These are phyloP conservation scores for Prinsepia uniflora DNA, from an alignment of 306 rosid genomes.

Conservation along the genomic window DNA sequence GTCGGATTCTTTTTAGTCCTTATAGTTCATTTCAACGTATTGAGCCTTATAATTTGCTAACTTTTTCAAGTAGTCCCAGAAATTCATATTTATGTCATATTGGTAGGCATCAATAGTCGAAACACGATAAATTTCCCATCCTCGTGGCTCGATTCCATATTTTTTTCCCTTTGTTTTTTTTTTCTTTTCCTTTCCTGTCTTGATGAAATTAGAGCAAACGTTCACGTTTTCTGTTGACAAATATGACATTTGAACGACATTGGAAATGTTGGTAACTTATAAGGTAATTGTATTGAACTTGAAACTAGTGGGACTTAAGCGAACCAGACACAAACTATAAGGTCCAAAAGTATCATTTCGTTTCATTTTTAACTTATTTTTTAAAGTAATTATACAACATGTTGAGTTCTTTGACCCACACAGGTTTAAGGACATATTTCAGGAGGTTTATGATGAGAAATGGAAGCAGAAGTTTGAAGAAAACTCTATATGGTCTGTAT, in stretches of 20 bases:
- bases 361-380: neutral
- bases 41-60: neutral
- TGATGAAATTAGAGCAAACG: neutral
- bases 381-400: slow-evolving; percentile 14
- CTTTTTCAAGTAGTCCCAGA: neutral
- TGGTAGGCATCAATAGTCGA: neutral
- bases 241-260: neutral
- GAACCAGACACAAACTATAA: neutral
- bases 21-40: too few species aligned
- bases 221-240: neutral
- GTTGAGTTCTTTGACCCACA: slow-evolving; percentile 21
- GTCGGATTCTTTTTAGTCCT: neutral
- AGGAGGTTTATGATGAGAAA: slow-evolving; percentile 79
- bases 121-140: neutral
- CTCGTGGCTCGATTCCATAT: neutral
- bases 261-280: neutral
- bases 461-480: slow-evolving; percentile 89
- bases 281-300: neutral
- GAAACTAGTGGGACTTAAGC: neutral
- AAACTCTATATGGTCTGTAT: slow-evolving; percentile 76
- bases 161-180: neutral
- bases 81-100: neutral
- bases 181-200: too few species aligned
- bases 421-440: slow-evolving; percentile 96
- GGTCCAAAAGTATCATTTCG: neutral